A percentile compares a stretch with the other conserved stretches of the same genome.
Conservation (phyloP, 441 rosid genomes). For the Dalechampia spathulata region DNA sequence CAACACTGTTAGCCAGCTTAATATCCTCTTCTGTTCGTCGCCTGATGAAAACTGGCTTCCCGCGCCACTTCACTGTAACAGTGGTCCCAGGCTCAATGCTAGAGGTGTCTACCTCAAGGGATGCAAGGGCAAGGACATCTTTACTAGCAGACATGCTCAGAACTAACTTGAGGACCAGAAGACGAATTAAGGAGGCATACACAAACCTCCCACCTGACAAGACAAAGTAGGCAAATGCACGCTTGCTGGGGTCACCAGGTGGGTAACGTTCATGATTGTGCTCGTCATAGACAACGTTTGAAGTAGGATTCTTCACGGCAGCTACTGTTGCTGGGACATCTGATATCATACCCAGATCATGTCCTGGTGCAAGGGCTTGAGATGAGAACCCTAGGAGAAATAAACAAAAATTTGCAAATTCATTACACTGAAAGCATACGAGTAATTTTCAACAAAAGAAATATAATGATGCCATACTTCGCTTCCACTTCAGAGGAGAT, state of each 20-base stretch:
- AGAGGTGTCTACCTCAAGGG: conserved; percentile 88
- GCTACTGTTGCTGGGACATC: conserved; percentile 61
- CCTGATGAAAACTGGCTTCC: conserved; percentile 93
- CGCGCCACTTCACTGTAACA: conserved; percentile 95
- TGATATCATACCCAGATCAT: conserved; percentile 49
- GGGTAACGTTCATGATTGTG: conserved; percentile 83
- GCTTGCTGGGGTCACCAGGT: conserved; percentile 97
- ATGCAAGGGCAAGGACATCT: conserved; percentile 91
- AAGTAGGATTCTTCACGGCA: conserved; percentile 71
- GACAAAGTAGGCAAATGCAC: conserved; percentile 94
- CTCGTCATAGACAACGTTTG: conserved; percentile 77
- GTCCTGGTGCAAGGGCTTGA: conserved; percentile 43
- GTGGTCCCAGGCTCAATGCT: conserved; percentile 92
- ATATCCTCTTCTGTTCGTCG: conserved; percentile 87
- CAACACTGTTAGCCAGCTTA: conserved; percentile 74
- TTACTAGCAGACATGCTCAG: conserved; percentile 98
- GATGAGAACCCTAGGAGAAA: conserved; percentile 56
- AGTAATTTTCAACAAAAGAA: not conserved
- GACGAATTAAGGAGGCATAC: conserved; percentile 82
- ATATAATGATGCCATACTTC: not conserved
- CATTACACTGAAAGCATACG: not conserved
- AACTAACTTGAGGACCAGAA: conserved; percentile 75
- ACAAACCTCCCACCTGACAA: conserved; percentile 89
- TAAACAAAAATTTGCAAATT: conserved; percentile 9
- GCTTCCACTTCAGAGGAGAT: not conserved